Evolutionary conservation across 2,329 filamentous ascomycete genomes (phyloP).

Genomic region (Colletotrichum phormii): DNA sequence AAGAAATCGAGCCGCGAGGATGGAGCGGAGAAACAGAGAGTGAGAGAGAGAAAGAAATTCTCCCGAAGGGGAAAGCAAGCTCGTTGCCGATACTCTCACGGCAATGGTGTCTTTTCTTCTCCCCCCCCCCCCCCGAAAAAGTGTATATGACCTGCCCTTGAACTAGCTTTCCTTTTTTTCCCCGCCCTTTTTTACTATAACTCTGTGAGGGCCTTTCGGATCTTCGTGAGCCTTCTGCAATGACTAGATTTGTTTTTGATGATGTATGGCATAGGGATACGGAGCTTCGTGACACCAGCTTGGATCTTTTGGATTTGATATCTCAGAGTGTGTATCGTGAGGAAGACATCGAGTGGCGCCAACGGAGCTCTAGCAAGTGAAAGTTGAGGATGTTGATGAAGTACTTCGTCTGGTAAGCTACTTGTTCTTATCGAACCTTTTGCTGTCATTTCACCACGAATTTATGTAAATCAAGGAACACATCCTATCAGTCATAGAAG

Average conservation of each 20-base stretch:
- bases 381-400: not conserved
- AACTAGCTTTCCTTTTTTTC: slow-evolving; percentile 43
- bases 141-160: slow-evolving; percentile 45
- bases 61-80: slow-evolving; percentile 24
- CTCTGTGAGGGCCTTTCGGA: slow-evolving; percentile 29
- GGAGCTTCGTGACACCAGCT: not conserved
- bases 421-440: not conserved
- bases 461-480: not conserved
- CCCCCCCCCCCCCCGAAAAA: slow-evolving; percentile 20
- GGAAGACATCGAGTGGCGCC: not conserved
- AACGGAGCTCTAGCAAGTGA: not conserved
- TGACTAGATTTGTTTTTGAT: slow-evolving; percentile 33
- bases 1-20: slow-evolving; percentile 29
- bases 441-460: not conserved
- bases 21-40: not conserved
- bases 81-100: slow-evolving; percentile 13
- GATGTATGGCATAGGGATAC: not conserved
- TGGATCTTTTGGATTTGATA: not conserved
- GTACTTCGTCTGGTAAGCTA: not conserved
- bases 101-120: slow-evolving; percentile 10
- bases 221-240: slow-evolving; percentile 26
- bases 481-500: not conserved
- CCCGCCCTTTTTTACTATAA: slow-evolving; percentile 39
- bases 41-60: slow-evolving; percentile 8
- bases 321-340: not conserved